Base-by-base conservation (phyloP, 1,139 yeast species). In the Zygosaccharomyces pseudobailii region DNA sequence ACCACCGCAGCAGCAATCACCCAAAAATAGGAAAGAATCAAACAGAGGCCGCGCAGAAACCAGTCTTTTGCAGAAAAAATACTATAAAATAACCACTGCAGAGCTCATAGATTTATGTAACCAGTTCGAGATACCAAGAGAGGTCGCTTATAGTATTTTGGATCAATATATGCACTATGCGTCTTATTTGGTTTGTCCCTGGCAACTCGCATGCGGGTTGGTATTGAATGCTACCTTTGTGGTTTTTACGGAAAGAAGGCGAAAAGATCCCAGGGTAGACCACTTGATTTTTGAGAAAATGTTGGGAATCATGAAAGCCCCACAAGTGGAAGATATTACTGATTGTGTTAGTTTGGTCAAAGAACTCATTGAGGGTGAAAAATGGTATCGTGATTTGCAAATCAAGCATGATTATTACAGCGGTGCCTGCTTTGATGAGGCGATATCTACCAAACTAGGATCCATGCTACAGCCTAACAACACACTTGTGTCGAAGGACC, bases 161-260 rank as follows among this genome's bases (percentile, higher is more conserved):
- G 74, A 73, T 33, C 75, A 82, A 0, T 83, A 76, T 54, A 66
- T 72, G 33, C 65, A 70, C 2, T 79, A 79, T 54, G 72, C 75
- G 36, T 73, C 75, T 42, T 78, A 79, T 54, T 75, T 82, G 44
- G 76, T 76, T 42, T 79, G 76, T 48, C 84, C 82, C 38, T 84
- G 89, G 87, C 78, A 81, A 13, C 63, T 84, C 25, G 78, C 84
- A 1, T 81, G 87, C 61, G 90, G 89, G 0, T 62, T 84, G 52
- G 71, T 83, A 0, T 72, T 82, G 36, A 76, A 83, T 5, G 81
- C 83, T 10, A 81, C 79, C 45, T 68, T 72, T 10, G 69, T 82
- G 10, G 72, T 83, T 32, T 80, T 81, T 59, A 74, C 76, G 50
- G 69, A 69, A 22, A 60, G 72, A 25, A 65, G 82, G 17, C 61